Conservation (phyloP, 495 filamentous ascomycete species). For the Penicilliopsis zonata region DNA sequence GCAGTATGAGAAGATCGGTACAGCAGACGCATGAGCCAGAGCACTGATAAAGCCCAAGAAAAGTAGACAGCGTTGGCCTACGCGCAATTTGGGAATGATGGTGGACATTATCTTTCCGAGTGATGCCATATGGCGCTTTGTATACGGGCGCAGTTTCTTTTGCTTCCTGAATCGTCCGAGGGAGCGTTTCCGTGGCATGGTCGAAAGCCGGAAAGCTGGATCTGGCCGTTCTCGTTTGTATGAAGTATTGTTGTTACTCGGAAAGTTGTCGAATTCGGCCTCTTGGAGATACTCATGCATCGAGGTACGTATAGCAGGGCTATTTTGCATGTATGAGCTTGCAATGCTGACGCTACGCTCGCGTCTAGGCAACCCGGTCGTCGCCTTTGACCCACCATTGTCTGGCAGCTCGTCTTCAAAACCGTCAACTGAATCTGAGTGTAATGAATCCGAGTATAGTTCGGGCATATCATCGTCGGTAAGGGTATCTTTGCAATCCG, state of each 20-base stretch:
- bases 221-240: too few relatives aligned
- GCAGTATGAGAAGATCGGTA: conserved; percentile 66
- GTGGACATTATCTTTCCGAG: conserved; percentile 55
- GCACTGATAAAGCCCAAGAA: conserved; percentile 49
- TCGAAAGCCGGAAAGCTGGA: too few relatives aligned
- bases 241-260: too few relatives aligned
- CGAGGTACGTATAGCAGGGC: too few relatives aligned
- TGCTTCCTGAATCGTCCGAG: not conserved
- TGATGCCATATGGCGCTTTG: conserved; percentile 13
- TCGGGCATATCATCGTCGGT: not conserved
- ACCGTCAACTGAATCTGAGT: not conserved
- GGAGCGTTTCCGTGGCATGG: not conserved
- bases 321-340: too few relatives aligned
- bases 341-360: too few relatives aligned
- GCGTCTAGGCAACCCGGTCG: too few relatives aligned
- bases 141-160: not conserved
- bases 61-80: conserved; percentile 39
- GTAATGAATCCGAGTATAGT: conserved; percentile 2
- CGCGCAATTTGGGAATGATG: conserved; percentile 54
- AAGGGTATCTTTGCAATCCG: not conserved
- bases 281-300: too few relatives aligned
- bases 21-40: conserved; percentile 52
- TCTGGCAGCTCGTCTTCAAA: too few relatives aligned
- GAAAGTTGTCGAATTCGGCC: too few relatives aligned
- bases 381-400: too few relatives aligned